Percentiles rank a stretch among this genome's conserved stretches.
Evolutionary conservation across 352 stramenopile genomes (phyloP).

Genomic region (Phytophthora brassicae): DNA sequence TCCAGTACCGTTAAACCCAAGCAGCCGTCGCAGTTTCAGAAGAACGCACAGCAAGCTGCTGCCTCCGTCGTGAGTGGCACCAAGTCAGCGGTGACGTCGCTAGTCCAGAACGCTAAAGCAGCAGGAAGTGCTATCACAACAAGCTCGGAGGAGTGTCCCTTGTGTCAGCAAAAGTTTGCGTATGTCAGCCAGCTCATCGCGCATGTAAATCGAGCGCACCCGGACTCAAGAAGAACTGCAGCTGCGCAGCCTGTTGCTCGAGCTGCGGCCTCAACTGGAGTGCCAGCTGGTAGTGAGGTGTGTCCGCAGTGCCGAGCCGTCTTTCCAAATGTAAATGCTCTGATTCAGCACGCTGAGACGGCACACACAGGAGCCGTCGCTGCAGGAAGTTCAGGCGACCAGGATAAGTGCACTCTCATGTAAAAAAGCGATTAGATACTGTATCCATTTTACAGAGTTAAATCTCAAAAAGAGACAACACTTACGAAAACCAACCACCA

Average conservation of each 20-base stretch:
- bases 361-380: conserved; percentile 35
- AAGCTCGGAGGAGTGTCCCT: conserved; percentile 60
- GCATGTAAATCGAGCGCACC: conserved; percentile 73
- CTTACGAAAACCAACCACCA: too few relatives aligned
- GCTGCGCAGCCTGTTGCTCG: conserved; percentile 7
- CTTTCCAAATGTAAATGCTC: conserved; percentile 50
- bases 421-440: too few relatives aligned
- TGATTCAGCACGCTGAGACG: conserved; percentile 68
- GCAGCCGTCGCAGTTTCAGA: conserved; percentile 26
- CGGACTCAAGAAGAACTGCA: conserved; percentile 33
- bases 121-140: conserved; percentile 33
- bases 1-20: conserved; percentile 14
- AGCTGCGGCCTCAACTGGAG: conserved; percentile 4
- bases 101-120: conserved; percentile 55
- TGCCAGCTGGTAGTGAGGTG: conserved; percentile 40
- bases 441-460: too few relatives aligned
- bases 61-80: conserved; percentile 39
- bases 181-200: conserved; percentile 76
- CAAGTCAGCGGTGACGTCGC: conserved; percentile 41
- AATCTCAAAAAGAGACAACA: too few relatives aligned
- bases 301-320: conserved; percentile 69
- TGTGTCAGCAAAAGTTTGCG: conserved; percentile 72
- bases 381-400: conserved; percentile 22
- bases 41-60: conserved; percentile 37
- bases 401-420: conserved; percentile 71